Evolutionary conservation across 1,284 basidiomycete species (phyloP).

Genomic region (Fomitopsis betulina): DNA sequence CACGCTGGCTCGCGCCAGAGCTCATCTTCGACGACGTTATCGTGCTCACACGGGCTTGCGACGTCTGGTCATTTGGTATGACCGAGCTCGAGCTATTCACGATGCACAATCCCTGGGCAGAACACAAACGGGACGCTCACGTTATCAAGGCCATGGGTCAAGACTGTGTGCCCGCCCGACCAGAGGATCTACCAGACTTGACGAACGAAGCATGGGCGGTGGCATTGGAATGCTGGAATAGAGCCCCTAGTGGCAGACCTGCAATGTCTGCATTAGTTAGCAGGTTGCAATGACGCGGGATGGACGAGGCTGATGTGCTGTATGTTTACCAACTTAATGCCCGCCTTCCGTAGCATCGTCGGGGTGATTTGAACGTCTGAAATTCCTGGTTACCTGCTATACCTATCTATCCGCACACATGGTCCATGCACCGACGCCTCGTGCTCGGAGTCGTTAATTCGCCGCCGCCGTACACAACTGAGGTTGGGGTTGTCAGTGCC

Average conservation of each 20-base stretch:
- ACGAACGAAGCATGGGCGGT: conserved; percentile 42
- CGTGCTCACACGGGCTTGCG: conserved; percentile 36
- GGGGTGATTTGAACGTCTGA: no score
- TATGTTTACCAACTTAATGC: no score
- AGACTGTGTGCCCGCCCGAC: conserved; percentile 35
- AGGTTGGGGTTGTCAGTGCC: no score
- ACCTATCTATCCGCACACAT: no score
- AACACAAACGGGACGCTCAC: conserved; percentile 40
- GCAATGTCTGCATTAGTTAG: conserved; percentile 31
- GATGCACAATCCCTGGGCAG: conserved; percentile 41
- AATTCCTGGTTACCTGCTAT: no score
- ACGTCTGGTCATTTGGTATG: conserved; percentile 57
- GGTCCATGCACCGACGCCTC: no score
- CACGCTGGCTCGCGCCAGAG: conserved; percentile 58
- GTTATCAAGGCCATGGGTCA: conserved; percentile 41
- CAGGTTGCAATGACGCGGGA: not conserved
- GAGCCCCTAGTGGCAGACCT: conserved; percentile 28
- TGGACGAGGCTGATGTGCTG: no score
- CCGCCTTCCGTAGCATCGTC: no score
- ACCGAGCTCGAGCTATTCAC: conserved; percentile 50
- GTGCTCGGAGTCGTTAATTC: no score
- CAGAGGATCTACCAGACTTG: conserved; percentile 23
- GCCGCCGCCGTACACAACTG: no score
- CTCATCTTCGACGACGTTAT: conserved; percentile 36
- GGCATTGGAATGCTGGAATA: conserved; percentile 41